Base-by-base conservation (phyloP, 208 protist species). In the Acanthamoeba triangularis region DNA sequence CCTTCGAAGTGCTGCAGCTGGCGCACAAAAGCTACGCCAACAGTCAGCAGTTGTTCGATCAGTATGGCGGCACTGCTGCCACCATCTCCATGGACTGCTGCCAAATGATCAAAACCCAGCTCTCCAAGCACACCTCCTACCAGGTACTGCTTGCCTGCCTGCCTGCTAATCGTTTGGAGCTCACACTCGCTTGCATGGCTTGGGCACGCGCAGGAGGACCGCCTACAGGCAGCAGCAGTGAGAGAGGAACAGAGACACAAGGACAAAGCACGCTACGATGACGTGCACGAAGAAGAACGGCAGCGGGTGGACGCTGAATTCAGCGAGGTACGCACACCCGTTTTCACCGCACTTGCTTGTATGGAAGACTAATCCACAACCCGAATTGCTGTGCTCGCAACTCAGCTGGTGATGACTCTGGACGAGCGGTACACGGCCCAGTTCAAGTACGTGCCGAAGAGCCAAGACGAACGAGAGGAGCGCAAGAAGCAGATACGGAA, bases 41-140 rank as follows among this genome's bases (percentile, higher is more conserved):
- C 76, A 85, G 76, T 33, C 35, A 59, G 76, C 76, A 85, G 47
- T 7, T 85, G 23, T 85, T 85, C 23, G 76, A 85, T 33, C 76
- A 56, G 41, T 85, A 33, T 33, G 44, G 76, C 20, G 7, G 8
- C 37, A 59, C 8, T 14, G 76, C 20, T 11, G 16, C 30, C 11
- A 35, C 76, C 18, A 10, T 56, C 25, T 13, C 76, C 44, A 85
- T 3, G 5, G 47, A 85, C 41, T 85, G 76, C 47, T 85, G 76
- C 47, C 28, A 59, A 33, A 49, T 85, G 44, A 85, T 85, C 76
- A 85, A 85, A 16, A 13, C 10, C 28, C 76, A 85, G 76, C 76
- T 85, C 28, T 85, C 76, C 23, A 85, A 56, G n/a, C 76, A 85
- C 47, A 85, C 76, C 76, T 49, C 16, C 41, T 85, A 59, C 47